These are phyloP conservation scores for Lipomyces starkeyi DNA, from an alignment of 805 yeast species.

Conservation along the genomic window DNA sequence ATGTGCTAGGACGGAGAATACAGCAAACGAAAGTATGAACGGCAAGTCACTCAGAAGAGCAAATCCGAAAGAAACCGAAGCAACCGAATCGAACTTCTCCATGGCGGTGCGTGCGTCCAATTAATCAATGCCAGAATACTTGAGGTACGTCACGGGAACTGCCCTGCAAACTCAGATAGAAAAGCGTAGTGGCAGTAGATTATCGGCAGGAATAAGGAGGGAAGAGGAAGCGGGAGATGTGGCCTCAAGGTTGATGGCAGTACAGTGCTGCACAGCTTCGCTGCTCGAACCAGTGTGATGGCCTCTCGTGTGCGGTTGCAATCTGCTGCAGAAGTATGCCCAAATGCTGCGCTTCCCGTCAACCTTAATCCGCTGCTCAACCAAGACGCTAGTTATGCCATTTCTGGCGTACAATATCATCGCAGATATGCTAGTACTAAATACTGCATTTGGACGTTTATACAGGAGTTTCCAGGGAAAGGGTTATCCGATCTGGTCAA, in stretches of 20 bases:
- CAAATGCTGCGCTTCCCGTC: not conserved
- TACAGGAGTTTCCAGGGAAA: not conserved
- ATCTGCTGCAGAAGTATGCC: not conserved
- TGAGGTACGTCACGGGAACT: not conserved
- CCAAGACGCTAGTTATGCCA: not conserved
- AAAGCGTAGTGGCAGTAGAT: not conserved
- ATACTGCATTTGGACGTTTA: not conserved
- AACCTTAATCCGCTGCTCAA: not conserved
- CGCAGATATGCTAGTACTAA: not conserved
- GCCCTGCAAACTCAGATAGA: not conserved
- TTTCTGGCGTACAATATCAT: not conserved
- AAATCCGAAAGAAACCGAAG: constrained; percentile 27
- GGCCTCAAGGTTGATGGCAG: not conserved
- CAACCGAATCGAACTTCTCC: constrained; percentile 3
- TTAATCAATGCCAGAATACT: not conserved
- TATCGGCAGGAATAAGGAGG: not conserved
- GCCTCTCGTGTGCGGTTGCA: not conserved
- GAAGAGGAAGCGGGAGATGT: not conserved
- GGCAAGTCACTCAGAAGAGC: constrained; percentile 31
- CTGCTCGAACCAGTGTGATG: not conserved
- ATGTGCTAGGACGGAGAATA: constrained; percentile 34
- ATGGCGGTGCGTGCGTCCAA: not conserved
- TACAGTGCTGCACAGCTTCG: not conserved
- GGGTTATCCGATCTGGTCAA: not conserved
- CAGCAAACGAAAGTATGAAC: constrained; percentile 30